Evolutionary conservation across 1,284 basidiomycete species (phyloP).

Genomic region (Rhodofomes roseus): DNA sequence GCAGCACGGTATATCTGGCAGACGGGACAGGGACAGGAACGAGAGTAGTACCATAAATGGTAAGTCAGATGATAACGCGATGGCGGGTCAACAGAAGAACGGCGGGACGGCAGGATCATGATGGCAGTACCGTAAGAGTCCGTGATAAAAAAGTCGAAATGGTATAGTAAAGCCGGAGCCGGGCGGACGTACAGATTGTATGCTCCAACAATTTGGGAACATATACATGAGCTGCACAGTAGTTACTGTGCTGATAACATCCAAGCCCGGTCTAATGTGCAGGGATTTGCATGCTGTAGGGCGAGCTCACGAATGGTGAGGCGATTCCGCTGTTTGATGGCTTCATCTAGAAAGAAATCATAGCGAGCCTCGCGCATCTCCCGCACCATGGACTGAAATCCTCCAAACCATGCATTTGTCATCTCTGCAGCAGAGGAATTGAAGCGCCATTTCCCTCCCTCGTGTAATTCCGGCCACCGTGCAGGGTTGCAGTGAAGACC

Average conservation of each 20-base stretch:
- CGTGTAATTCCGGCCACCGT: conserved; percentile 22
- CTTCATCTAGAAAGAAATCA: conserved; percentile 36
- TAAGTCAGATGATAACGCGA: no score
- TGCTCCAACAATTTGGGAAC: no score
- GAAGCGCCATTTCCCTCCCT: conserved; percentile 27
- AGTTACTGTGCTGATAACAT: background rate
- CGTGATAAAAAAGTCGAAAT: no score
- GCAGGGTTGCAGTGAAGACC: conserved; percentile 29
- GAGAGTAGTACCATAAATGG: no score
- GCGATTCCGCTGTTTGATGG: conserved; percentile 28
- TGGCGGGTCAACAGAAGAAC: no score
- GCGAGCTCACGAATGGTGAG: conserved; percentile 8
- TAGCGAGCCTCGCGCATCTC: conserved; percentile 25
- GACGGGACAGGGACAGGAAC: no score
- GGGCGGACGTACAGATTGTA: no score
- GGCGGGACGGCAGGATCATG: no score
- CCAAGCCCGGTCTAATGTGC: conserved; percentile 1
- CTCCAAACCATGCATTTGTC: conserved; percentile 24
- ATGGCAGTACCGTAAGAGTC: no score
- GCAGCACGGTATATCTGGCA: no score
- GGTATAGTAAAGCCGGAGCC: no score
- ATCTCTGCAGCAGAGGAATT: conserved; percentile 25
- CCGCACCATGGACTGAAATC: conserved; percentile 19
- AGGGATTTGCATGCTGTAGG: conserved; percentile 17
- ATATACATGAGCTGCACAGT: no score